Conservation (phyloP, 2,329 filamentous ascomycete genomes). For the Alternaria triticina region DNA sequence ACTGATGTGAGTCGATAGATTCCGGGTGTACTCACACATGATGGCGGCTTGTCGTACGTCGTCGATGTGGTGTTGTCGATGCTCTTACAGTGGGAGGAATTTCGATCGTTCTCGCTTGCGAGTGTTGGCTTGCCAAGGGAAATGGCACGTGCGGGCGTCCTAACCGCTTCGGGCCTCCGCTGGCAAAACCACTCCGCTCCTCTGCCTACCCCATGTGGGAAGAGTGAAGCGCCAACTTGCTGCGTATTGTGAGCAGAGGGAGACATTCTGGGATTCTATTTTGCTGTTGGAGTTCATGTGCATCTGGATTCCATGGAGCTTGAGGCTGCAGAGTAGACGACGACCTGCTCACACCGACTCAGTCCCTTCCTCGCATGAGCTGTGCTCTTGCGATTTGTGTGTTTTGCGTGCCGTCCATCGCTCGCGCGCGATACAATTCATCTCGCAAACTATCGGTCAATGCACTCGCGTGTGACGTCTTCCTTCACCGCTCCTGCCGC, state of each 20-base stretch:
- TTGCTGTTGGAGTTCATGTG: background rate
- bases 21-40: constrained; percentile 46
- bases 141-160: background rate
- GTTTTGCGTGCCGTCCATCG: background rate
- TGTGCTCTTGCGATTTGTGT: background rate
- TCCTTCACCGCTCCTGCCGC: constrained; percentile 3
- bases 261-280: background rate
- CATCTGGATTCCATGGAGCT: background rate
- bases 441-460: background rate
- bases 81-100: constrained; percentile 23
- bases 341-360: background rate
- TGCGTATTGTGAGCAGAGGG: background rate
- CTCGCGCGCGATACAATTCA: background rate
- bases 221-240: background rate
- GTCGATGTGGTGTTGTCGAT: constrained; percentile 45
- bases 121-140: constrained; percentile 10
- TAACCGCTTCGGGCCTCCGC: constrained; percentile 1
- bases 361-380: background rate
- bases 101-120: constrained; percentile 4
- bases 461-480: background rate
- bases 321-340: background rate
- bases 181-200: background rate
- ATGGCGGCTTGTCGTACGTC: constrained; percentile 47
- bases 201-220: background rate
- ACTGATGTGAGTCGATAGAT: background rate